These are phyloP conservation scores for Lentinula edodes DNA, from an alignment of 768 basidiomycete species.

Conservation along the genomic window DNA sequence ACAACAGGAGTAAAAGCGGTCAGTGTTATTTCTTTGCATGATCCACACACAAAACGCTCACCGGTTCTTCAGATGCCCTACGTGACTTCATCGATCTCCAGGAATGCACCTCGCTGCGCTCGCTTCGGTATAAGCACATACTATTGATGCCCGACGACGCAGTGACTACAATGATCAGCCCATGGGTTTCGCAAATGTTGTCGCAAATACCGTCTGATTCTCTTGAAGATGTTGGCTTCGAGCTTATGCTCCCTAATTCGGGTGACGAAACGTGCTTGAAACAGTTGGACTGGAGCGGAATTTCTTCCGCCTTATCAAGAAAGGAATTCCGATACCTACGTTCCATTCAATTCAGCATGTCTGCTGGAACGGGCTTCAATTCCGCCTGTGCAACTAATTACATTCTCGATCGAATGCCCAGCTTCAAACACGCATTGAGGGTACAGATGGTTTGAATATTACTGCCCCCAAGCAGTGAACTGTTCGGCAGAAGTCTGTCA, in stretches of 20 bases:
- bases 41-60: not conserved
- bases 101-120: slow-evolving; percentile 4
- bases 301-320: not conserved
- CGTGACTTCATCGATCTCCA: not conserved
- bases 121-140: slow-evolving; percentile 4
- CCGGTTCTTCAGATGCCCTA: not conserved
- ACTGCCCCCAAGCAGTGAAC: not conserved
- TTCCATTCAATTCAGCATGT: not conserved
- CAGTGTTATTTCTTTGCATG: not conserved
- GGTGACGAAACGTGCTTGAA: slow-evolving; percentile 3
- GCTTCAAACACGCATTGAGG: not conserved
- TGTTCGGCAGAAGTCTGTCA: not conserved
- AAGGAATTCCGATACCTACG: slow-evolving; percentile 2
- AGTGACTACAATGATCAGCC: not conserved
- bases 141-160: not conserved
- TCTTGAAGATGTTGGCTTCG: slow-evolving; percentile 1
- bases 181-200: not conserved
- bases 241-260: not conserved
- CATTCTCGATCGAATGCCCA: not conserved
- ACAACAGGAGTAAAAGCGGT: not conserved
- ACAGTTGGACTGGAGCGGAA: slow-evolving; percentile 2
- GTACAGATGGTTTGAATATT: not conserved
- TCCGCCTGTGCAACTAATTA: not conserved
- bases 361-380: not conserved
- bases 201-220: not conserved